Conservation (phyloP, 495 filamentous ascomycete species). For the Penicilliopsis zonata region DNA sequence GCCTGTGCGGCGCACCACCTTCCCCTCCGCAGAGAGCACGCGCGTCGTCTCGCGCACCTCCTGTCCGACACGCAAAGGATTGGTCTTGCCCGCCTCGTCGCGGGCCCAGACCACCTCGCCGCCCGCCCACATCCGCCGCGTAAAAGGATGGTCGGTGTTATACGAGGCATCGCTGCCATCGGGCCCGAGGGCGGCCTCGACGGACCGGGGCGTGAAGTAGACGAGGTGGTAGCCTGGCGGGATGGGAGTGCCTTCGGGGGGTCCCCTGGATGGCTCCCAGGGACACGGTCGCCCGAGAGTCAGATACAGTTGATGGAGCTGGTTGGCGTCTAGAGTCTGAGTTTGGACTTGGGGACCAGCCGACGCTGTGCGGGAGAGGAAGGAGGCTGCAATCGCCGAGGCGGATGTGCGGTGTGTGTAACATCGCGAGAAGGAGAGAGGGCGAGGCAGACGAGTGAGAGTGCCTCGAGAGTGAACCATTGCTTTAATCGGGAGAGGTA, state of each 20-base stretch:
- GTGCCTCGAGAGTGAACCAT: no score
- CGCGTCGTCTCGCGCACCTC: slow-evolving; percentile 43
- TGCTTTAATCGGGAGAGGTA: no score
- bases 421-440: no score
- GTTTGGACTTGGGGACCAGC: slow-evolving; percentile 28
- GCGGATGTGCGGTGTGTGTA: slow-evolving; percentile 9
- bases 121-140: slow-evolving; percentile 70
- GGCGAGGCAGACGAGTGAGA: no score
- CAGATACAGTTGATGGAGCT: slow-evolving; percentile 41
- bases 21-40: slow-evolving; percentile 37
- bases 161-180: slow-evolving; percentile 68
- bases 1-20: slow-evolving; percentile 39
- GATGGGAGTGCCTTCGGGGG: slow-evolving; percentile 32
- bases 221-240: slow-evolving; percentile 60
- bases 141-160: slow-evolving; percentile 50
- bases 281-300: slow-evolving; percentile 39
- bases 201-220: slow-evolving; percentile 54
- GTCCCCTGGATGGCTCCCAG: slow-evolving; percentile 14
- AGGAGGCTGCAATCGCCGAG: slow-evolving; percentile 26
- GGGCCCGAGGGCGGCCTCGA: slow-evolving; percentile 38
- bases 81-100: slow-evolving; percentile 16
- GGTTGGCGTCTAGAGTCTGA: slow-evolving; percentile 44
- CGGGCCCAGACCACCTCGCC: slow-evolving; percentile 46
- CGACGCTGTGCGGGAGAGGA: slow-evolving; percentile 30
- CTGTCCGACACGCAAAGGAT: slow-evolving; percentile 39